These are phyloP conservation scores for Fraxinus pennsylvanica DNA, from an alignment of 257 asterid genomes.

Conservation along the genomic window DNA sequence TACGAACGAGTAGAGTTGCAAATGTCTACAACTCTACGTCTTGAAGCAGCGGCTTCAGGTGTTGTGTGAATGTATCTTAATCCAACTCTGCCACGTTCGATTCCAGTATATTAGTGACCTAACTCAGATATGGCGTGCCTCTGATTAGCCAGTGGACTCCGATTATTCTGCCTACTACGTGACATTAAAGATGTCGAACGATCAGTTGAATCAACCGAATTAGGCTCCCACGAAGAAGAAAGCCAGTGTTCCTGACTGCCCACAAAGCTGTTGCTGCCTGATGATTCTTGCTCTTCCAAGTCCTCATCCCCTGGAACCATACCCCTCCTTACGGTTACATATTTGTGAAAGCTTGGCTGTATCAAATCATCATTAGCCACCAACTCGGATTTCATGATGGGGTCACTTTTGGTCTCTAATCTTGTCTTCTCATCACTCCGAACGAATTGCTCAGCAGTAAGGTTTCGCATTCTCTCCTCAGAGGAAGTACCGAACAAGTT, in stretches of 20 bases:
- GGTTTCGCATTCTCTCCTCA: slow-evolving; percentile 44
- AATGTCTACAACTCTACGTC: slow-evolving; percentile 18
- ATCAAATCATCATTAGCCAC: slow-evolving; percentile 60
- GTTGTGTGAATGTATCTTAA: slow-evolving; percentile 28
- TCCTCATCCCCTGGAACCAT: slow-evolving; percentile 34
- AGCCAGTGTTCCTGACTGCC: slow-evolving; percentile 62
- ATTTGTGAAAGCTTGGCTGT: slow-evolving; percentile 84
- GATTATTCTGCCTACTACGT: slow-evolving; percentile 40
- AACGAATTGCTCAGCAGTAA: slow-evolving; percentile 32
- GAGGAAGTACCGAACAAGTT: slow-evolving; percentile 37
- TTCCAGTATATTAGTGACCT: slow-evolving; percentile 44
- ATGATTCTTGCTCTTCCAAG: slow-evolving; percentile 74
- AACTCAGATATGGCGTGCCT: slow-evolving; percentile 41
- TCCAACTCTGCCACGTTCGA: slow-evolving; percentile 46
- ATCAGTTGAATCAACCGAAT: slow-evolving; percentile 66
- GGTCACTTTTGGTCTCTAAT: slow-evolving; percentile 24
- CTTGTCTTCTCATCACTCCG: slow-evolving; percentile 7
- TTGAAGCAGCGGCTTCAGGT: slow-evolving; percentile 24
- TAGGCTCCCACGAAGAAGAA: slow-evolving; percentile 80
- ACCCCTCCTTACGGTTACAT: slow-evolving; percentile 83
- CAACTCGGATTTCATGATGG: slow-evolving; percentile 72
- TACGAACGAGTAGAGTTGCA: slow-evolving; percentile 19
- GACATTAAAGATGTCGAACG: slow-evolving; percentile 60
- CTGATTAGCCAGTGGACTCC: slow-evolving; percentile 38
- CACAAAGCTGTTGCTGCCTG: slow-evolving; percentile 73